A percentile compares a stretch with the other conserved stretches of the same genome.
Conservation (phyloP, 352 stramenopile species). For the Globisporangium echinulatum region DNA sequence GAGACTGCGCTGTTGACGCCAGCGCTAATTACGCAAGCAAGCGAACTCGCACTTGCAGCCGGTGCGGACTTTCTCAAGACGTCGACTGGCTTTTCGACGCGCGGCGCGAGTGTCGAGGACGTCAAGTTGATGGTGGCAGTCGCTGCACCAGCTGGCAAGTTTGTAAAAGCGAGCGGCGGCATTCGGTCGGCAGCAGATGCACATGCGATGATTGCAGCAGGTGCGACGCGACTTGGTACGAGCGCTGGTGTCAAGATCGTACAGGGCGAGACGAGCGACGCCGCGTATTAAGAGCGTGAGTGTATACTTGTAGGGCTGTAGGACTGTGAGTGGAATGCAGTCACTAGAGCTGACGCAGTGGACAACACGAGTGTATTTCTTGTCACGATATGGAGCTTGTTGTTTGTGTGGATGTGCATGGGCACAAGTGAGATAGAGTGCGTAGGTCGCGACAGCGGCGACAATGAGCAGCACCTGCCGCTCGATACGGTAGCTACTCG, state of each 20-base stretch:
- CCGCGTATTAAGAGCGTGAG: conserved; percentile 15
- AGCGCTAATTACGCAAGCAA: conserved; percentile 66
- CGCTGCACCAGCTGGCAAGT: conserved; percentile 47
- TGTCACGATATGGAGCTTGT: too few relatives aligned
- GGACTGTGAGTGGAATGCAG: not conserved
- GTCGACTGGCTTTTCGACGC: conserved; percentile 79
- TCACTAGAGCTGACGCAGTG: too few relatives aligned
- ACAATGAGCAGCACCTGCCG: too few relatives aligned
- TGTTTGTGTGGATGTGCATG: too few relatives aligned
- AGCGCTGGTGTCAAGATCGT: conserved; percentile 66
- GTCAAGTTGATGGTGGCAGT: conserved; percentile 67
- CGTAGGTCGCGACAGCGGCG: too few relatives aligned
- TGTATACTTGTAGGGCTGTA: not conserved
- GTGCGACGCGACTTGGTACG: conserved; percentile 63
- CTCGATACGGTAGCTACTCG: too few relatives aligned
- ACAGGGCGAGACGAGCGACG: conserved; percentile 25
- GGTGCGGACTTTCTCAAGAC: conserved; percentile 87
- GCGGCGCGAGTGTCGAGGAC: conserved; percentile 73
- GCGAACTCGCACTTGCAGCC: conserved; percentile 53
- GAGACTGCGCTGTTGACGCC: conserved; percentile 72
- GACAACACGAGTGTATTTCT: too few relatives aligned
- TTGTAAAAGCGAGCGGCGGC: conserved; percentile 81
- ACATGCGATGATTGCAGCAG: conserved; percentile 59
- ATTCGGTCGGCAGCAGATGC: conserved; percentile 66
- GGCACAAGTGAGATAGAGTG: too few relatives aligned